phyloP scores from a whole-genome alignment of 2,329 filamentous ascomycete species.

The Stachybotrys chlorohalonatus region DNA sequence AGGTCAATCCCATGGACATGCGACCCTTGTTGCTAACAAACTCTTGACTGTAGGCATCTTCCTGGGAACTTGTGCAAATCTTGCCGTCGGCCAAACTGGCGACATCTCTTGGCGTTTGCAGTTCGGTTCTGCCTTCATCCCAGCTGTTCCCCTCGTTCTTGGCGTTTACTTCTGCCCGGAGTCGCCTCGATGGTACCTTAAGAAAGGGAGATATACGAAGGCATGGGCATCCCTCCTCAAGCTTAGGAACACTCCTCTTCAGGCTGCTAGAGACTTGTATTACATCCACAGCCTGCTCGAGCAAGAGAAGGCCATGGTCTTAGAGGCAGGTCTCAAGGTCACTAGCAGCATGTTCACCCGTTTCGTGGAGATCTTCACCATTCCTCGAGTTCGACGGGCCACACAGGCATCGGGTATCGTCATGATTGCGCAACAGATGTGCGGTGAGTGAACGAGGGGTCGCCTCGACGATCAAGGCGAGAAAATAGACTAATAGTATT shows the following conservation, averaged over 20 bases:
- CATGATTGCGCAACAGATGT: conserved; percentile 59
- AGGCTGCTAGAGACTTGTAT: conserved; percentile 54
- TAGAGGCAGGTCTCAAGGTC: conserved; percentile 18
- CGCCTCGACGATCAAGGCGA: no score
- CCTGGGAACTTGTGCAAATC: conserved; percentile 56
- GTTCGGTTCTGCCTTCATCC: conserved; percentile 55
- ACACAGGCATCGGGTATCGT: conserved; percentile 58
- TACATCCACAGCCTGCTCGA: conserved; percentile 40
- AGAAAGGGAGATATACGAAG: conserved; percentile 44
- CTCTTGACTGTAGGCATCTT: conserved; percentile 41
- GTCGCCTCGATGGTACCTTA: conserved; percentile 58
- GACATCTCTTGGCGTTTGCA: conserved; percentile 54
- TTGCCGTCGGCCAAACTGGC: conserved; percentile 52
- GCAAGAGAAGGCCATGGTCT: conserved; percentile 17
- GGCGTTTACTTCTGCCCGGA: conserved; percentile 54
- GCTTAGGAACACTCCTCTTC: conserved; percentile 48
- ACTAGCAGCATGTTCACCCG: conserved; percentile 39
- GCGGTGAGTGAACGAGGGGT: conserved; percentile 24
- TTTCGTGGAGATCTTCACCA: conserved; percentile 47
- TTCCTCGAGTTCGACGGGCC: conserved; percentile 49
- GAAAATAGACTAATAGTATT: neutral
- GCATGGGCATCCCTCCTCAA: conserved; percentile 48
- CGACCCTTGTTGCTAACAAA: no score
- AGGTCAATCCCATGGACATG: no score
- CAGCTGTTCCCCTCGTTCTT: conserved; percentile 50